A percentile compares a stretch with the other conserved stretches of the same genome.
These are phyloP conservation scores for Globisporangium yorkense DNA, from an alignment of 352 stramenopile species.

Conservation along the genomic window DNA sequence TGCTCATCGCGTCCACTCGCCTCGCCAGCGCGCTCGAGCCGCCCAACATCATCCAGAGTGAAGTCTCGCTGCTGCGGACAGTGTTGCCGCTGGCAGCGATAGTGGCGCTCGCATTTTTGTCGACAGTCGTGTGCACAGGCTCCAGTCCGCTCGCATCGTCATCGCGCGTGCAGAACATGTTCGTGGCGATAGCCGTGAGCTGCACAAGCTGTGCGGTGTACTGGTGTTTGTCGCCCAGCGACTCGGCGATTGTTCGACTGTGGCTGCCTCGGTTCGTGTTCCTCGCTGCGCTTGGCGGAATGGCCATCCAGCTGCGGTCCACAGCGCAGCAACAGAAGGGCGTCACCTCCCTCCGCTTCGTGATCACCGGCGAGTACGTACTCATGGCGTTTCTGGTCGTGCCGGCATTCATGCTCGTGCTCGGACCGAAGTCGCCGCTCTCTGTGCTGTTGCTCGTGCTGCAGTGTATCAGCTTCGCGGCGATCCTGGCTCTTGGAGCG, in stretches of 20 bases:
- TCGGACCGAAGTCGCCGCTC: constrained; percentile 59
- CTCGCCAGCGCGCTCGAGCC: constrained; percentile 37
- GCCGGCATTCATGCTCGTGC: constrained; percentile 49
- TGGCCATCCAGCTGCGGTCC: constrained; percentile 7
- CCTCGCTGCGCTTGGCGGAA: constrained; percentile 20
- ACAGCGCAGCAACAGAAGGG: not conserved
- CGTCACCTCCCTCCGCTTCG: not conserved
- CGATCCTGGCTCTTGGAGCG: constrained; percentile 8
- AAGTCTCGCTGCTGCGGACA: constrained; percentile 25
- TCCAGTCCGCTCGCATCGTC: constrained; percentile 8
- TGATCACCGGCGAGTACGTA: constrained; percentile 13
- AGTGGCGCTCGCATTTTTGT: constrained; percentile 16
- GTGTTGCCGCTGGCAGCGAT: constrained; percentile 26
- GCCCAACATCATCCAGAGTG: constrained; percentile 71
- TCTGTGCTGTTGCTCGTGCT: constrained; percentile 38
- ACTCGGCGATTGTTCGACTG: constrained; percentile 29
- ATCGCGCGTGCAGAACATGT: constrained; percentile 10
- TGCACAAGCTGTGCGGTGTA: constrained; percentile 35
- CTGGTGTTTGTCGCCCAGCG: constrained; percentile 39
- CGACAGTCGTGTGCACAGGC: constrained; percentile 8
- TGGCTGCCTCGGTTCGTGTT: constrained; percentile 60
- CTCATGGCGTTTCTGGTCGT: constrained; percentile 36
- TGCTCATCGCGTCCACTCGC: constrained; percentile 41
- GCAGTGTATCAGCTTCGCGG: constrained; percentile 40
- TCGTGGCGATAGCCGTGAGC: constrained; percentile 18